These are phyloP conservation scores for Colletotrichum navitas DNA, from an alignment of 2,329 filamentous ascomycete species.

Conservation along the genomic window DNA sequence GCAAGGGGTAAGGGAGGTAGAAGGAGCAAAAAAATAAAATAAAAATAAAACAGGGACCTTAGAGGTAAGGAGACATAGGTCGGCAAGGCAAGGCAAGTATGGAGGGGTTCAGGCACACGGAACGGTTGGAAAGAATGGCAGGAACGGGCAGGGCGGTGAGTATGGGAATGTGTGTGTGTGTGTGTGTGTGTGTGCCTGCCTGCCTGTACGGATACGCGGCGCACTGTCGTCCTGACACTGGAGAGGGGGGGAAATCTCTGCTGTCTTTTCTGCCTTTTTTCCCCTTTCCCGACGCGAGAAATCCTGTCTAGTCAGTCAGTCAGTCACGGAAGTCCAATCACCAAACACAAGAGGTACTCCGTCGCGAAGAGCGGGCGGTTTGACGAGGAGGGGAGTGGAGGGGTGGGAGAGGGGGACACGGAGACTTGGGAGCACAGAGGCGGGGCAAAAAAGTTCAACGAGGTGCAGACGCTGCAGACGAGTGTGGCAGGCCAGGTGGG, in stretches of 20 bases:
- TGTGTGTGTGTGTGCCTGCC: neutral
- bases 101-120: slow-evolving; percentile 14
- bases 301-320: slow-evolving; percentile 1
- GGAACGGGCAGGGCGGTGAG: slow-evolving; percentile 17
- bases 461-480: slow-evolving; percentile 21
- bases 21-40: slow-evolving; percentile 20
- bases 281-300: slow-evolving; percentile 2
- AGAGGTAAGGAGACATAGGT: neutral
- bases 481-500: slow-evolving; percentile 38
- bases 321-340: neutral
- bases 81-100: neutral
- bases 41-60: slow-evolving; percentile 18
- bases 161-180: neutral
- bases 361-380: slow-evolving; percentile 23
- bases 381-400: neutral
- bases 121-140: slow-evolving; percentile 4
- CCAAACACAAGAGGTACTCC: neutral
- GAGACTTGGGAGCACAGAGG: slow-evolving; percentile 21
- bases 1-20: slow-evolving; percentile 28
- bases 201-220: neutral
- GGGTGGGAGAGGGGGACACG: neutral
- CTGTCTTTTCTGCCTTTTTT: neutral
- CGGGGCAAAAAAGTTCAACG: slow-evolving; percentile 41
- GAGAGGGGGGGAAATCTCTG: slow-evolving; percentile 39
- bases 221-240: slow-evolving; percentile 10